A percentile compares a stretch with the other conserved stretches of the same genome.
These are phyloP conservation scores for Domatiomyces catenatus DNA, from an alignment of 2,329 filamentous ascomycete species.

Conservation along the genomic window DNA sequence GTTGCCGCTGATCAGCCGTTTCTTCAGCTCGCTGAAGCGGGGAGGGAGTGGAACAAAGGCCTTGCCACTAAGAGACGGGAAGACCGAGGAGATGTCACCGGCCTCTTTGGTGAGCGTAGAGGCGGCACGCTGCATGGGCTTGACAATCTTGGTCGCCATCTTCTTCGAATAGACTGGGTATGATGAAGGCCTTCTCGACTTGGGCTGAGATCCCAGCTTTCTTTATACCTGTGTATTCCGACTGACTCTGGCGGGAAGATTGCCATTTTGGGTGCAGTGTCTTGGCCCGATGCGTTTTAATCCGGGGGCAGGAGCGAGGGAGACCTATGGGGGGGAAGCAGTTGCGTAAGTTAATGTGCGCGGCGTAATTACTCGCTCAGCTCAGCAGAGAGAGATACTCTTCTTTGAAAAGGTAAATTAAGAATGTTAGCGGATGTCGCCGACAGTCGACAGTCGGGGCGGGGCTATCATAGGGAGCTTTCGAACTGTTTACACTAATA, in stretches of 20 bases:
- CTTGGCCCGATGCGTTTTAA: not conserved
- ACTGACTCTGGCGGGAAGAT: not conserved
- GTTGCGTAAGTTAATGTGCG: not conserved
- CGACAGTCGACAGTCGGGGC: no score
- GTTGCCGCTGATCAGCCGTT: constrained; percentile 24
- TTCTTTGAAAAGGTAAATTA: no score
- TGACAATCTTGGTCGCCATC: not conserved
- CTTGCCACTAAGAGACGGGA: constrained; percentile 31
- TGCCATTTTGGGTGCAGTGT: not conserved
- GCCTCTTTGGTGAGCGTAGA: constrained; percentile 27
- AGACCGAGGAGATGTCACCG: constrained; percentile 35
- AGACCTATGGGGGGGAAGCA: not conserved
- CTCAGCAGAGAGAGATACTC: not conserved
- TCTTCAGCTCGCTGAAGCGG: constrained; percentile 29
- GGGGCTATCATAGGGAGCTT: no score
- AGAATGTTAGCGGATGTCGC: no score
- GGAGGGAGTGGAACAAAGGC: constrained; percentile 27
- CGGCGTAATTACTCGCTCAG: not conserved
- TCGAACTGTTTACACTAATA: no score
- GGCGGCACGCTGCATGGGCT: constrained; percentile 9
- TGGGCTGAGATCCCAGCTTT: not conserved
- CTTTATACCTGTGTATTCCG: not conserved
- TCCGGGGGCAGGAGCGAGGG: not conserved
- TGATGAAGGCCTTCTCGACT: not conserved
- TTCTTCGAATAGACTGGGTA: not conserved